A percentile compares a stretch with the other conserved stretches of the same genome.
phyloP scores from a whole-genome alignment of 176 grass and related monocot species.

The Musa beccarii region DNA sequence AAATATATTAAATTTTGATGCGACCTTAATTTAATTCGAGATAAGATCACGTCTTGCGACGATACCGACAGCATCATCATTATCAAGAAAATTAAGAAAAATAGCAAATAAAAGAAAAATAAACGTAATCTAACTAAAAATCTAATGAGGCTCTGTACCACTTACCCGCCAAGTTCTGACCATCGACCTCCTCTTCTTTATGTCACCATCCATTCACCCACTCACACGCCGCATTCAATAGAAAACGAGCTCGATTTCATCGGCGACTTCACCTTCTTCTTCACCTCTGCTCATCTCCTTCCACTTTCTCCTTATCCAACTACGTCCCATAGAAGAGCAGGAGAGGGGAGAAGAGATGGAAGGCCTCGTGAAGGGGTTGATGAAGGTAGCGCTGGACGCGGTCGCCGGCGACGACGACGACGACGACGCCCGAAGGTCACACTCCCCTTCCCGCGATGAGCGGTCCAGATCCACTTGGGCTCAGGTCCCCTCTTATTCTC shows the following conservation, averaged over 20 bases:
- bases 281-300: background rate
- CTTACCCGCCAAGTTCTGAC: too few species aligned
- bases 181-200: too few species aligned
- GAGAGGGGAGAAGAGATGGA: conserved; percentile 12
- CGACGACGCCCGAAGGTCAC: conserved; percentile 24
- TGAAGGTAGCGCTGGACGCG: conserved; percentile 56
- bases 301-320: background rate
- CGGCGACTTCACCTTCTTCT: background rate
- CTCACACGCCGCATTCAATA: too few species aligned
- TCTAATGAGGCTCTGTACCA: too few species aligned
- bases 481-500: conserved; percentile 32
- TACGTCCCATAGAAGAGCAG: too few species aligned
- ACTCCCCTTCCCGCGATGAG: conserved; percentile 23
- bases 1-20: too few species aligned
- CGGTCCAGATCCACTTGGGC: conserved; percentile 78
- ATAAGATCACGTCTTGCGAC: too few species aligned
- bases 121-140: too few species aligned
- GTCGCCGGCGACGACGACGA: conserved; percentile 23
- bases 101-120: too few species aligned
- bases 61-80: too few species aligned
- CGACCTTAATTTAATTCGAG: too few species aligned
- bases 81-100: too few species aligned
- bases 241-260: background rate
- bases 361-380: conserved; percentile 68
- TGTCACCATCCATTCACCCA: background rate